Conservation (phyloP, 2,329 filamentous ascomycete genomes). For the Fusarium sterilihyphosum region DNA sequence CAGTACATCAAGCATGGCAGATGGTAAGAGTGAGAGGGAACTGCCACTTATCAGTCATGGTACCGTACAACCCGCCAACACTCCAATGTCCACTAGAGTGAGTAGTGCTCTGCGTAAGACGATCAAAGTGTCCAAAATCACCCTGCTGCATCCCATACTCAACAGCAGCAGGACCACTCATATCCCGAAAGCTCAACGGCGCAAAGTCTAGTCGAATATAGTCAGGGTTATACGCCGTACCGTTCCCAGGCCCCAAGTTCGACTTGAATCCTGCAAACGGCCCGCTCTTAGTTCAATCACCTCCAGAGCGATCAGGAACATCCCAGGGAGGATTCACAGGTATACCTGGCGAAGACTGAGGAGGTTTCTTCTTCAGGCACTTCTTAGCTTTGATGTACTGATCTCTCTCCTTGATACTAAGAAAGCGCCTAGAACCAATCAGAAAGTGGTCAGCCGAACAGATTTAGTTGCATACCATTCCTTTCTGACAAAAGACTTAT, state of each 20-base stretch:
- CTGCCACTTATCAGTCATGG: slow-evolving; percentile 31
- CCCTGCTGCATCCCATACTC: slow-evolving; percentile 36
- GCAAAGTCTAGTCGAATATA: slow-evolving; percentile 26
- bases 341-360: slow-evolving; percentile 20
- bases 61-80: slow-evolving; percentile 45
- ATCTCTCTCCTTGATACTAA: slow-evolving; percentile 8
- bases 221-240: slow-evolving; percentile 6
- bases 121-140: slow-evolving; percentile 30
- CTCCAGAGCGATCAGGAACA: slow-evolving; percentile 29
- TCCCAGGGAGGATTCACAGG: slow-evolving; percentile 28
- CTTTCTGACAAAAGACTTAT: slow-evolving; percentile 14
- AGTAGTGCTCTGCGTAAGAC: slow-evolving; percentile 34
- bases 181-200: slow-evolving; percentile 18
- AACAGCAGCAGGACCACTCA: slow-evolving; percentile 20
- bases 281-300: slow-evolving; percentile 39
- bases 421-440: slow-evolving; percentile 2
- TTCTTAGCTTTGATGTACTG: slow-evolving; percentile 32
- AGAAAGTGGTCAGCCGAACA: fast-evolving
- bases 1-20: neutral
- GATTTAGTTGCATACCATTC: neutral
- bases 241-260: slow-evolving; percentile 15
- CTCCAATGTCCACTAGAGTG: slow-evolving; percentile 43
- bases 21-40: fast-evolving
- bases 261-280: slow-evolving; percentile 37
- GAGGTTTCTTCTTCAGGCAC: slow-evolving; percentile 23